Percentiles rank a stretch among this genome's conserved stretches.
Evolutionary conservation across 2,329 filamentous ascomycete genomes (phyloP).

Genomic region (Periglandula ipomoeae): DNA sequence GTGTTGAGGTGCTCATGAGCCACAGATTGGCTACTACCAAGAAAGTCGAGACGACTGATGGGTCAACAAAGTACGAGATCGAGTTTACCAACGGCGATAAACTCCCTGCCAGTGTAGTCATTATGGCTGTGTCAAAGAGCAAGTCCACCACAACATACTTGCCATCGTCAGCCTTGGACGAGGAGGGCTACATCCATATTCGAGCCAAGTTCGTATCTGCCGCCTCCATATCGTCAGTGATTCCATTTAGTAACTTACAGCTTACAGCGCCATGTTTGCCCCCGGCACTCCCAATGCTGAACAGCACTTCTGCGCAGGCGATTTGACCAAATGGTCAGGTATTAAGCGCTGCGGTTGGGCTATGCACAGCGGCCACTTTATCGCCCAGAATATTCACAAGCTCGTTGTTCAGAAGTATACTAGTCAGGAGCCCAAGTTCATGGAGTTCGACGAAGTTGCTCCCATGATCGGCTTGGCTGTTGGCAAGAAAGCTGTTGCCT

Average conservation of each 20-base stretch:
- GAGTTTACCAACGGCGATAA: slow-evolving; percentile 51
- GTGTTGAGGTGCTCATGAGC: slow-evolving; percentile 55
- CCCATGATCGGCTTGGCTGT: slow-evolving; percentile 64
- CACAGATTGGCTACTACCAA: slow-evolving; percentile 45
- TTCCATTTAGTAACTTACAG: neutral
- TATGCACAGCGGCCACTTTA: slow-evolving; percentile 62
- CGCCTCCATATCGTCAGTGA: neutral
- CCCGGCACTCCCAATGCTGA: slow-evolving; percentile 44
- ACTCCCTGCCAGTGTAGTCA: slow-evolving; percentile 53
- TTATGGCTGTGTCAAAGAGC: slow-evolving; percentile 59
- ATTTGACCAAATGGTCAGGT: slow-evolving; percentile 62
- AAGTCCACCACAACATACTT: slow-evolving; percentile 55
- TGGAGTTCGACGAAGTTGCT: slow-evolving; percentile 43
- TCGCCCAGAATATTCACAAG: slow-evolving; percentile 59
- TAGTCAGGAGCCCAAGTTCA: slow-evolving; percentile 33
- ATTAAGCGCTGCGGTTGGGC: slow-evolving; percentile 73
- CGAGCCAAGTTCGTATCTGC: slow-evolving; percentile 36
- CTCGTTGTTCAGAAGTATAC: slow-evolving; percentile 38
- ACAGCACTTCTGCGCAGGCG: slow-evolving; percentile 60
- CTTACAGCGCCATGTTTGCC: slow-evolving; percentile 29
- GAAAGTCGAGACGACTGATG: slow-evolving; percentile 35
- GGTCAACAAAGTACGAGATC: slow-evolving; percentile 34
- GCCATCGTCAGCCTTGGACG: slow-evolving; percentile 47
- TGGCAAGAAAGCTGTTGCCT: slow-evolving; percentile 59
- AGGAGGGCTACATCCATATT: slow-evolving; percentile 58